These are phyloP conservation scores for Suhomyces anneliseae DNA, from an alignment of 1,139 yeast species.

Conservation along the genomic window DNA sequence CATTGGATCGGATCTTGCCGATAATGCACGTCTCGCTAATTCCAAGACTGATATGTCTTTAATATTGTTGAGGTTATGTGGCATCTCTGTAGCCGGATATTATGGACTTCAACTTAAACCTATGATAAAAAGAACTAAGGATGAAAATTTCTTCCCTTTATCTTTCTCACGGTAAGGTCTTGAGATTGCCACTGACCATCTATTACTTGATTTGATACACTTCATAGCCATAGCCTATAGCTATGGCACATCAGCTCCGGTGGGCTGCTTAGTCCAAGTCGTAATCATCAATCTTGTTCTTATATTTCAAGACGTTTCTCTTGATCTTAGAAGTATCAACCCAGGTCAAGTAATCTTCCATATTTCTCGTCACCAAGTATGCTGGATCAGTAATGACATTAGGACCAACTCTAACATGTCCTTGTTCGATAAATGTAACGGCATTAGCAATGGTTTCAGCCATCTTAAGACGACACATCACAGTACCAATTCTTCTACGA, in stretches of 20 bases:
- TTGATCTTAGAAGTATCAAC: constrained; percentile 92
- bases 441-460: constrained; percentile 89
- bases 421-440: constrained; percentile 89
- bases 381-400: constrained; percentile 95
- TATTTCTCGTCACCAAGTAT: constrained; percentile 81
- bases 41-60: too few species aligned
- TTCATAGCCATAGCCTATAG: too few species aligned
- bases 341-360: constrained; percentile 98
- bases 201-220: too few species aligned
- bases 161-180: too few species aligned
- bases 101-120: too few species aligned
- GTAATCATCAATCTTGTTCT: constrained; percentile 81
- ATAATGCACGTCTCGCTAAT: too few species aligned
- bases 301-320: constrained; percentile 82
- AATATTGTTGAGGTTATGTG: too few species aligned
- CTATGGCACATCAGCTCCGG: too few species aligned
- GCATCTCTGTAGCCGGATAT: too few species aligned
- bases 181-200: too few species aligned
- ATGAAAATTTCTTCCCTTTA: too few species aligned
- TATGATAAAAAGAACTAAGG: too few species aligned
- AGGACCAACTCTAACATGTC: constrained; percentile 97
- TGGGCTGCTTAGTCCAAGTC: constrained; percentile 38
- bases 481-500: constrained; percentile 89
- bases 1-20: neutral
- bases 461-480: constrained; percentile 94